Evolutionary conservation across 176 grass and related monocot species (phyloP).

Genomic region (Aegilops sharonensis): DNA sequence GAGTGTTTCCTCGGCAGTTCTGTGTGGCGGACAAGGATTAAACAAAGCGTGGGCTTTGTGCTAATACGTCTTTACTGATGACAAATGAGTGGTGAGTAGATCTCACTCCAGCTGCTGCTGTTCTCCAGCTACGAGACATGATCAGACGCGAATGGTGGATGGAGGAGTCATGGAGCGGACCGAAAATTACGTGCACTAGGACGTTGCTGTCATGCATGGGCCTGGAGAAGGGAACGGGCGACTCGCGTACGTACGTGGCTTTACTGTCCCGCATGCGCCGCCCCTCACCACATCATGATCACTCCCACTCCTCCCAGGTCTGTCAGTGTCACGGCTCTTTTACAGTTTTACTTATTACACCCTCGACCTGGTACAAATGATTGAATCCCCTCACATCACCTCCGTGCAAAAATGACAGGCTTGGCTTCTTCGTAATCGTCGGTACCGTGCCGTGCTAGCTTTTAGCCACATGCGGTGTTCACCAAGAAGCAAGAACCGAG

Average conservation of each 20-base stretch:
- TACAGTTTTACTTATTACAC: background rate
- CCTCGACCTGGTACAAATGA: background rate
- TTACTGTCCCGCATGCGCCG: background rate
- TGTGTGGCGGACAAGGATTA: background rate
- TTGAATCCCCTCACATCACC: too few relatives aligned
- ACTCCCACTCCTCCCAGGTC: background rate
- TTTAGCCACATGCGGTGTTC: background rate
- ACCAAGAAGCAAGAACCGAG: background rate
- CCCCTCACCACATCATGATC: background rate
- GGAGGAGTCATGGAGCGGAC: background rate
- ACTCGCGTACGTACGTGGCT: background rate
- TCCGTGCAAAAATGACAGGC: background rate
- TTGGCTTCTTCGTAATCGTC: background rate
- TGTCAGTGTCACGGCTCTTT: too few relatives aligned
- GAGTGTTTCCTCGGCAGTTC: background rate
- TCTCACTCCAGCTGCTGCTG: background rate
- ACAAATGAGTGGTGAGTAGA: background rate
- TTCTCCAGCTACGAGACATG: slow-evolving; percentile 8
- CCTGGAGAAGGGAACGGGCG: background rate
- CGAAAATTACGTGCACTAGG: background rate
- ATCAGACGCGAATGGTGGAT: background rate
- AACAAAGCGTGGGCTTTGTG: background rate
- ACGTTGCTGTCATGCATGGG: background rate
- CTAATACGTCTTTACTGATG: background rate
- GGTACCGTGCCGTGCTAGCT: too few relatives aligned